Base-by-base conservation (phyloP, 2,329 filamentous ascomycete genomes). In the Myriosclerotinia curreyana region DNA sequence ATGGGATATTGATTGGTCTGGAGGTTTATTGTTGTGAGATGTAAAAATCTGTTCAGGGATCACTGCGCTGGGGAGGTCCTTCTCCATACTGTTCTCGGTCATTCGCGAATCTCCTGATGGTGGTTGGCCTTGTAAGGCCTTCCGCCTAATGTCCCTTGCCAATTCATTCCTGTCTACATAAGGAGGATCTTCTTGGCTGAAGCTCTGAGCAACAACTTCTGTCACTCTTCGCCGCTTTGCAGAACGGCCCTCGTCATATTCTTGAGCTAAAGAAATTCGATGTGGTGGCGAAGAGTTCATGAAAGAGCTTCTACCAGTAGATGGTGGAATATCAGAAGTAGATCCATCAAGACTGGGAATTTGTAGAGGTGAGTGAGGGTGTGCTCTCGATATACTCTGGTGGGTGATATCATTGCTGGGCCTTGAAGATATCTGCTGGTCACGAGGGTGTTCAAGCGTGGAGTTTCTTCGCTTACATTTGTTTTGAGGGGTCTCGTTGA, bases 151-250 rank as follows among this genome's bases (percentile, higher is more conserved):
- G 3, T 31, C 63, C 38, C 52, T 62, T 28, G 36, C 52, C 52
- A 65, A 46, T 63, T 63, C 42, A 11, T 63, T 34, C 9, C 58
- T 62, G 38, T 65, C 60, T 36, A 17, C 52, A 17, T 38, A 36
- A 8, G 44, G n/a, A 5, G 22, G 5, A 14, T 62, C 63, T 22
- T 62, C 64, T 42, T 63, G 64, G 31, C 64, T 65, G n/a, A 62
- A 56, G 7, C 40, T 44, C 36, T 56, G 38, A 40, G 28, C 64
- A 25, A 25, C 14, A 14, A 15, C 38, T 22, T 49, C 34, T 25
- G 34, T 52, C 17, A 56, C 36, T 31, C 48, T 65, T 42, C 51
- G 59, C 17, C 58, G 40, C 20, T 62, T 65, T 31, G 36, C 22
- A 46, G 34, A 22, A 62, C n/a, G 31, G 31, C 9, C 42, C 28